phyloP scores from a whole-genome alignment of 805 yeast genomes.

The Hanseniaspora meyeri region DNA sequence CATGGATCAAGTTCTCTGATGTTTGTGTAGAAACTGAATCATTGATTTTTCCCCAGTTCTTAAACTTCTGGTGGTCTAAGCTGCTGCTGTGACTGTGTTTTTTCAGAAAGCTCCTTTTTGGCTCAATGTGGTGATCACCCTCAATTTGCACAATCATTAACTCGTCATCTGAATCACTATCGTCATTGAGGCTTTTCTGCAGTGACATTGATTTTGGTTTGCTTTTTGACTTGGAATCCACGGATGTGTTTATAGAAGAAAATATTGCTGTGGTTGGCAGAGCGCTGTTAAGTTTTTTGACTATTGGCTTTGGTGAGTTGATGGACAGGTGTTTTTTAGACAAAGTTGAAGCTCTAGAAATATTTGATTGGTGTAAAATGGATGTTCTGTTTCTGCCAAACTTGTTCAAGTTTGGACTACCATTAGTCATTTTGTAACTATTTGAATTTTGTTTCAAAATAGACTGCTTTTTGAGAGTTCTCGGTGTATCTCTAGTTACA shows the following conservation, averaged over 20 bases:
- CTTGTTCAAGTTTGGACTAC: neutral
- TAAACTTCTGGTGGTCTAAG: neutral
- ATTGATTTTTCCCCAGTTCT: neutral
- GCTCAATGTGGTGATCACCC: neutral
- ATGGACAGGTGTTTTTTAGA: neutral
- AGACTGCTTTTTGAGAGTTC: neutral
- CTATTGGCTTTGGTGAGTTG: constrained; percentile 9
- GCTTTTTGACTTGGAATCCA: neutral
- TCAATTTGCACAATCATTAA: constrained; percentile 8
- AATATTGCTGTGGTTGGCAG: neutral
- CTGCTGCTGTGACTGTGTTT: neutral
- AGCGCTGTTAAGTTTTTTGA: neutral
- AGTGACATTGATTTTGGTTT: neutral
- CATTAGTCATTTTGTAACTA: neutral
- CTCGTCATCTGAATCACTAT: constrained; percentile 5
- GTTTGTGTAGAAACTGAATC: neutral
- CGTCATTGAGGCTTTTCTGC: neutral
- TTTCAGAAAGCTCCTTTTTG: neutral
- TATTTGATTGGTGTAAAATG: neutral
- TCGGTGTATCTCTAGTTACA: neutral
- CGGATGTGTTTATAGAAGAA: constrained; percentile 5
- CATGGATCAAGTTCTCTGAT: constrained; percentile 12
- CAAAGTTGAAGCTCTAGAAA: neutral
- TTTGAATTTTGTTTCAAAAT: neutral
- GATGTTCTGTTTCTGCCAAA: neutral